phyloP scores from a whole-genome alignment of 345 rosid species.

The Citrus mangshanensis region DNA sequence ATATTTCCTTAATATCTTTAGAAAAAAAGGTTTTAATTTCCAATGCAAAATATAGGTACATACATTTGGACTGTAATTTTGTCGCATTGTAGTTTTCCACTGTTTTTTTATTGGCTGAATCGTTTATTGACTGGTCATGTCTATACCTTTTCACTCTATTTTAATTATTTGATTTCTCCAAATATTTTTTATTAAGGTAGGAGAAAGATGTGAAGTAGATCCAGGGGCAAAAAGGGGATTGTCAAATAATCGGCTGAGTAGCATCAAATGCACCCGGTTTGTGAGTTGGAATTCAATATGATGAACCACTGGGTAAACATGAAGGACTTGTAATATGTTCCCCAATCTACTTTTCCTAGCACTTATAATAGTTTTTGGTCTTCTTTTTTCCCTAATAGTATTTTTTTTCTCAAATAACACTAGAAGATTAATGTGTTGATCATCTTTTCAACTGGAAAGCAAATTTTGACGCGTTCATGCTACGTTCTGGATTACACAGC shows the following conservation, averaged over 20 bases:
- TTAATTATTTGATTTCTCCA: neutral
- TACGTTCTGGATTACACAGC: neutral
- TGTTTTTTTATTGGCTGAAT: neutral
- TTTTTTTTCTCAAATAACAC: neutral
- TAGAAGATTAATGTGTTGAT: neutral
- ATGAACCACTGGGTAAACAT: slow-evolving; percentile 94
- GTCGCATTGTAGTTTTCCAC: too few species aligned
- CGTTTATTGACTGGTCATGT: neutral
- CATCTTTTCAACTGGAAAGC: neutral
- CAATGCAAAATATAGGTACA: too few species aligned
- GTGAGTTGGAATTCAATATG: slow-evolving; percentile 90
- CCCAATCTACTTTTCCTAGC: neutral
- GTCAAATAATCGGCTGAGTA: slow-evolving; percentile 80
- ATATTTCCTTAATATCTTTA: too few species aligned
- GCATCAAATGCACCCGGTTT: slow-evolving; percentile 77
- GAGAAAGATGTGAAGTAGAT: slow-evolving; percentile 91
- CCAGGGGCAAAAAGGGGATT: slow-evolving; percentile 84
- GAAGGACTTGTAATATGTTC: slow-evolving; percentile 37
- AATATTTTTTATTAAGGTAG: slow-evolving; percentile 41
- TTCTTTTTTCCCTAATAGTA: neutral
- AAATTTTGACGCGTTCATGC: neutral
- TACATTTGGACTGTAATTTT: too few species aligned
- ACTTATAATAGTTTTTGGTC: neutral
- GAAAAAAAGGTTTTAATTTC: too few species aligned
- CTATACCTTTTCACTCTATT: neutral